These are phyloP conservation scores for Bothia castanella DNA, from an alignment of 1,284 basidiomycete genomes.

Conservation along the genomic window DNA sequence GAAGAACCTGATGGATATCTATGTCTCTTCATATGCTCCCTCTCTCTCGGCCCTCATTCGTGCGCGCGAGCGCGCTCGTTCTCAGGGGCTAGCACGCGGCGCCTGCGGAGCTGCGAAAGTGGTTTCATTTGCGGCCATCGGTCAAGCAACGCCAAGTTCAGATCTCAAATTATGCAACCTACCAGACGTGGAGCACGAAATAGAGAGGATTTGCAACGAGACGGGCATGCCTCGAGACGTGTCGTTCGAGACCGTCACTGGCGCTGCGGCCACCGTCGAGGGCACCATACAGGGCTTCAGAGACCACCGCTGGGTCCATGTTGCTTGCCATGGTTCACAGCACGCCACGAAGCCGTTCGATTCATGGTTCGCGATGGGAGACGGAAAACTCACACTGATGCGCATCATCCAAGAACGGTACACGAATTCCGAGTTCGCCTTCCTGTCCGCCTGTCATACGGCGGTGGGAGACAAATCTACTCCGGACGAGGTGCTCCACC, in stretches of 20 bases:
- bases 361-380: no score
- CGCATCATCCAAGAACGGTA: slow-evolving; percentile 3
- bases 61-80: no score
- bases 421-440: background rate
- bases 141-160: background rate
- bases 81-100: no score
- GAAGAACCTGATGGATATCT: background rate
- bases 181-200: background rate
- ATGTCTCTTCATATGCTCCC: background rate
- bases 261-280: background rate
- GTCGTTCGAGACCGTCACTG: background rate
- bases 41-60: no score
- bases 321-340: background rate
- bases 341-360: no score
- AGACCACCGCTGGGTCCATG: background rate
- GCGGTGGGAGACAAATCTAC: background rate
- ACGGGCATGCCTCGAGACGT: background rate
- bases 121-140: background rate
- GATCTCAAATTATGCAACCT: background rate
- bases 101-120: background rate
- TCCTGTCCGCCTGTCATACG: background rate
- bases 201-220: background rate
- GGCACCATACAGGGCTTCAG: background rate
- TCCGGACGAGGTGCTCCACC: background rate
- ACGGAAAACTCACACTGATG: slow-evolving; percentile 1